Evolutionary conservation across 2,329 filamentous ascomycete species (phyloP).

Genomic region (Aurifilum marmelostoma): DNA sequence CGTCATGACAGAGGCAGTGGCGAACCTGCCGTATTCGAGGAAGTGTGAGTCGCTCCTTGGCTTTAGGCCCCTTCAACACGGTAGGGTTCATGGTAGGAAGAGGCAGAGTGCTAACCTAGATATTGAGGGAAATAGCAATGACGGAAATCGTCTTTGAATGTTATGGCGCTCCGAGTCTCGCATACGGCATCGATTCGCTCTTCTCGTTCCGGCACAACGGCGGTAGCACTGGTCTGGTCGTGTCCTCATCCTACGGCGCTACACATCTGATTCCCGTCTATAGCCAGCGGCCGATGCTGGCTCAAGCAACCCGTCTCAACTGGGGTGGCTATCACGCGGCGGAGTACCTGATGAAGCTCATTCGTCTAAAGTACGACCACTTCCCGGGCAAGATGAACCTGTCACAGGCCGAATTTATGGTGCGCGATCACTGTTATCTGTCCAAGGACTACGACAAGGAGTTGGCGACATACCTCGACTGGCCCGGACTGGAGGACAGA

Average conservation of each 20-base stretch:
- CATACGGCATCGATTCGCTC: constrained; percentile 93
- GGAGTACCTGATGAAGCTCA: constrained; percentile 88
- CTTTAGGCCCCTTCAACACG: constrained; percentile 9
- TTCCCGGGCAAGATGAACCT: constrained; percentile 86
- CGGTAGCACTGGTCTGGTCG: constrained; percentile 82
- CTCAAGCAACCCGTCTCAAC: constrained; percentile 85
- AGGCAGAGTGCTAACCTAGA: constrained; percentile 33
- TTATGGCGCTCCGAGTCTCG: constrained; percentile 85
- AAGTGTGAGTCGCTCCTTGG: constrained; percentile 65
- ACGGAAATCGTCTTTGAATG: constrained; percentile 97
- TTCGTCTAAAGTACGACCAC: constrained; percentile 87
- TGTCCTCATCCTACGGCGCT: constrained; percentile 90
- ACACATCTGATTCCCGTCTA: constrained; percentile 95
- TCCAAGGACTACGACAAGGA: constrained; percentile 83
- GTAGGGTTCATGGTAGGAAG: background rate
- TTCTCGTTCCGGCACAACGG: constrained; percentile 95
- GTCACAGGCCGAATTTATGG: constrained; percentile 84
- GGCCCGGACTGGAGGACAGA: constrained; percentile 87
- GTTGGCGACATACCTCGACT: constrained; percentile 77
- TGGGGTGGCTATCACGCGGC: constrained; percentile 92
- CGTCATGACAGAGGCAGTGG: constrained; percentile 94
- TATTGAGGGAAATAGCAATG: constrained; percentile 67
- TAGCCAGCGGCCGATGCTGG: constrained; percentile 80
- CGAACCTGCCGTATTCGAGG: constrained; percentile 84
- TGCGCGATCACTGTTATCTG: constrained; percentile 88